Conservation (phyloP, 2,329 filamentous ascomycete genomes). For the Neofusicoccum kwambonambiense region DNA sequence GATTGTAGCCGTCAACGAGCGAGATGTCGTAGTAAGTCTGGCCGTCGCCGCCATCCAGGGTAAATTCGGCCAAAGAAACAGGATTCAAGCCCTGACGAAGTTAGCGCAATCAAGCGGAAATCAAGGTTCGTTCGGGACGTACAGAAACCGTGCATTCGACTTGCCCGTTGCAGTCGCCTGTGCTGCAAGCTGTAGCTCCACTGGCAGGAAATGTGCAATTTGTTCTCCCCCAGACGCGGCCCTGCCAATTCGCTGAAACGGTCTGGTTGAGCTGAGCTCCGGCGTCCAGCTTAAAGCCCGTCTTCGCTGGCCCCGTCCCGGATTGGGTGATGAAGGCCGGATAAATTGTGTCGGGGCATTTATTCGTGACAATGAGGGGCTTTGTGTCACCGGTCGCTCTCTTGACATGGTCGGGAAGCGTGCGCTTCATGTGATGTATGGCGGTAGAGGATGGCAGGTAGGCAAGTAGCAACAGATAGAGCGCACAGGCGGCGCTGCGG, state of each 20-base stretch:
- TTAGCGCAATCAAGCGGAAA: neutral
- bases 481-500: neutral
- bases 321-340: conserved; percentile 73
- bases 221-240: conserved; percentile 77
- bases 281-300: conserved; percentile 66
- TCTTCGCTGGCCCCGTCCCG: conserved; percentile 64
- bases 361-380: conserved; percentile 69
- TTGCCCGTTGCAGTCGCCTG: conserved; percentile 73
- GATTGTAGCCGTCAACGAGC: conserved; percentile 80
- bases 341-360: conserved; percentile 70
- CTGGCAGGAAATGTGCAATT: conserved; percentile 70
- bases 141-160: conserved; percentile 69
- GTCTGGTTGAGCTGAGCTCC: conserved; percentile 61
- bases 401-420: conserved; percentile 17
- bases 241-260: conserved; percentile 74
- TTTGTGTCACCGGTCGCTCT: conserved; percentile 19
- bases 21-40: conserved; percentile 85
- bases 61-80: conserved; percentile 78
- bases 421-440: conserved; percentile 33
- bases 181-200: conserved; percentile 61
- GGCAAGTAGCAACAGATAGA: neutral
- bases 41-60: conserved; percentile 63
- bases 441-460: conserved; percentile 5
- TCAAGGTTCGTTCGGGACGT: conserved; percentile 37
- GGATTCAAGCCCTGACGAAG: conserved; percentile 65